Base-by-base conservation (phyloP, 2,329 filamentous ascomycete genomes). In the Arachnopeziza araneosa region DNA sequence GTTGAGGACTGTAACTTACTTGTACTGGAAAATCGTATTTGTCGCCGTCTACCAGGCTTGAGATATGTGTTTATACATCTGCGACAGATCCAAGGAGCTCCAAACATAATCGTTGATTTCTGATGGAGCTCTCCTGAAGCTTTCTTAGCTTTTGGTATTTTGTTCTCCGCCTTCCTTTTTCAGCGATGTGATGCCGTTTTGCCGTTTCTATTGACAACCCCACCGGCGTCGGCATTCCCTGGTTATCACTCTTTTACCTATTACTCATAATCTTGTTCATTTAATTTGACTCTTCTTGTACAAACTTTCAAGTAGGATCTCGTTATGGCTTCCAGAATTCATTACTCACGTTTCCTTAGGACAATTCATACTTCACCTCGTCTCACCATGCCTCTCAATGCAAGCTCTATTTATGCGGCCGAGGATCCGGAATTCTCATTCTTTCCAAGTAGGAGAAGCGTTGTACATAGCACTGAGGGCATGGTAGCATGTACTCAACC, bases 401-500 rank as follows among this genome's bases (percentile, higher is more conserved):
- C 68, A 19, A 67, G 65, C 26, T 68, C 71, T n/a, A 63, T 73
- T n/a, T 72, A 67, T 55, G 68, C 70, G 14, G 64, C 67, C 22
- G 30, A 55, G 50, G 64, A 69, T 17, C 67, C 69, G 1, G 75
- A 78, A 59, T 86, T 90, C 69, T 77, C 80, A 63, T 81, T 83
- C 63, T 93, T 91, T 71, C 75, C 90, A 10, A 96, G 91, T 68
- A 85, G 93, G 49, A 82, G 95, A 64, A 97, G 93, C 68, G 92
- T 96, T 14, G 91, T 98, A 14, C 93, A 98, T 73, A 96, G 91
- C 73, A 93, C 90, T 5, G 88, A 93, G 70, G 93, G 92, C 52
- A 96, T 98, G 60, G 90, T 98, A 54, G 84, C 93, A 12, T 96
- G 89, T 72, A 90, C 91, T 1, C 93, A 98, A 74, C 92, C 95